A percentile compares a stretch with the other conserved stretches of the same genome.
Conservation (phyloP, 2,329 filamentous ascomycete genomes). For the Trichoderma cornu-damae region DNA sequence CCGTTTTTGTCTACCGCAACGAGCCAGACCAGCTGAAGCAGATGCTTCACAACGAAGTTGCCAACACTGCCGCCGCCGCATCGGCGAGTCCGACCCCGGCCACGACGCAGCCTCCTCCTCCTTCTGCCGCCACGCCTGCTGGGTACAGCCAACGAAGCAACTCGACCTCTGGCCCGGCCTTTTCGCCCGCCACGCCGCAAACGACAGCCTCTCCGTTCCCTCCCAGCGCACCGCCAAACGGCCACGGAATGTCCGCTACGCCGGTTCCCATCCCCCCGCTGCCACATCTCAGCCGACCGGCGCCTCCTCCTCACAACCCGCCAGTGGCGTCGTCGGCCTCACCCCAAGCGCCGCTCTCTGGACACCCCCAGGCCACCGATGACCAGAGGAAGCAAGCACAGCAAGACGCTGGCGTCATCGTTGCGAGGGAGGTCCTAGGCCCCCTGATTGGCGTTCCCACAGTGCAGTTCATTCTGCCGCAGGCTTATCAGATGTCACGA, state of each 20-base stretch:
- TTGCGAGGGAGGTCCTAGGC: conserved; percentile 61
- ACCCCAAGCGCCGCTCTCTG: conserved; percentile 7
- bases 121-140: conserved; percentile 33
- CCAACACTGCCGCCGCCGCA: neutral
- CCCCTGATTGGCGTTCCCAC: conserved; percentile 58
- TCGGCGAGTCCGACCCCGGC: conserved; percentile 3
- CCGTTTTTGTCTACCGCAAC: conserved; percentile 78
- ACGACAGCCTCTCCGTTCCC: conserved; percentile 32
- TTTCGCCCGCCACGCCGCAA: conserved; percentile 50
- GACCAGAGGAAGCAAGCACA: conserved; percentile 41
- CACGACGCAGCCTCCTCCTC: conserved; percentile 15
- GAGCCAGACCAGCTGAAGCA: conserved; percentile 39
- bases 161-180: conserved; percentile 47
- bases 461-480: conserved; percentile 63
- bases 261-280: conserved; percentile 36
- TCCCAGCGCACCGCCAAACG: conserved; percentile 32
- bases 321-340: conserved; percentile 3
- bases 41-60: conserved; percentile 23
- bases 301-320: conserved; percentile 18
- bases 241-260: conserved; percentile 32
- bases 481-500: conserved; percentile 63
- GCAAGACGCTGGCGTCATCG: conserved; percentile 49
- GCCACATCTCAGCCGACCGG: conserved; percentile 27
- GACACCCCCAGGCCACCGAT: conserved; percentile 27
- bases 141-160: conserved; percentile 39